Evolutionary conservation across 2,329 filamentous ascomycete species (phyloP).

Genomic region (Leptodontidium sp.): DNA sequence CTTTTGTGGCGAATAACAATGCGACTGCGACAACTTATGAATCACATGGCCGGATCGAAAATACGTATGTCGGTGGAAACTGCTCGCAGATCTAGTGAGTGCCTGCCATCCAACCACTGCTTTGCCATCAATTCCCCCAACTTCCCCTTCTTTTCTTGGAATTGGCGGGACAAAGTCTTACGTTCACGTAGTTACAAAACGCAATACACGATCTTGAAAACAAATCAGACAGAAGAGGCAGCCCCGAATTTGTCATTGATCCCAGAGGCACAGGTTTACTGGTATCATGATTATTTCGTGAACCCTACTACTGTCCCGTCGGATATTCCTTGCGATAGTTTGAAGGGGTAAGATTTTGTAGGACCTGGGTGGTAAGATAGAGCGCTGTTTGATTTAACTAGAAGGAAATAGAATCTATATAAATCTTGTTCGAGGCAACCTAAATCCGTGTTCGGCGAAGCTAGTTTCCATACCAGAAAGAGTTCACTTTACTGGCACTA

Average conservation of each 20-base stretch:
- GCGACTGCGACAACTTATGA: slow-evolving; percentile 2
- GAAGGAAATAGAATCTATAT: too few species aligned
- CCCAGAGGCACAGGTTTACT: neutral
- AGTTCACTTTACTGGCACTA: too few species aligned
- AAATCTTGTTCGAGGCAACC: too few species aligned
- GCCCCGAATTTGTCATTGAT: neutral
- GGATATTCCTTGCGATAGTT: slow-evolving; percentile 6
- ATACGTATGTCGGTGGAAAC: neutral
- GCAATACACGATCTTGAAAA: neutral
- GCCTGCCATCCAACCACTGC: too few species aligned
- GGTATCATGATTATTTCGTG: slow-evolving; percentile 9
- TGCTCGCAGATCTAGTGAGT: neutral
- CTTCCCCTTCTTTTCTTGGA: neutral
- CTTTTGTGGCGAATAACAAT: slow-evolving; percentile 1
- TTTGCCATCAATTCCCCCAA: too few species aligned
- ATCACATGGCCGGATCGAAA: slow-evolving; percentile 1
- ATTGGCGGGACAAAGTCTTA: neutral
- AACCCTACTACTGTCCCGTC: neutral
- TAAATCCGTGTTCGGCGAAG: too few species aligned
- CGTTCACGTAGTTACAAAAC: neutral
- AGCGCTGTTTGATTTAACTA: too few species aligned
- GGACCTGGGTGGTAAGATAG: too few species aligned
- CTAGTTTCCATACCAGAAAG: too few species aligned
- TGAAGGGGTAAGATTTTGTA: neutral
- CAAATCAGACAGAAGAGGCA: neutral